These are phyloP conservation scores for Zea mays DNA, from an alignment of 176 grass and related monocot species.

Conservation along the genomic window Zm-B73-REFERENCE-NAM-5.0 NC_050105.1:135907001-135907500, in stretches of 20 bases:
- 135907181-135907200: constrained; percentile 60
- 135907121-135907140: constrained; percentile 55
- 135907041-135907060: neutral
- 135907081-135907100: constrained; percentile 4
- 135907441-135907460: constrained; percentile 59
- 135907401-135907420: constrained; percentile 42
- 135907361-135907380: constrained; percentile 48
- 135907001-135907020: neutral
- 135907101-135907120: constrained; percentile 66
- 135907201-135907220: constrained; percentile 28
- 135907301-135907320: constrained; percentile 53
- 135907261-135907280: constrained; percentile 52
- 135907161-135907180: constrained; percentile 54
- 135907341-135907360: constrained; percentile 77
- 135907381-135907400: constrained; percentile 62
- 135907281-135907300: constrained; percentile 52
- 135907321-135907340: constrained; percentile 42
- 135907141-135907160: constrained; percentile 48
- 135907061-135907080: neutral
- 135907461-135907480: constrained; percentile 37
- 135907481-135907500: constrained; percentile 52
- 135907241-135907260: constrained; percentile 58
- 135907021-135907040: constrained; percentile 6
- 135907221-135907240: constrained; percentile 63
- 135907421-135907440: constrained; percentile 53